Evolutionary conservation across 768 basidiomycete species (phyloP), one percentile per base, ranked within the genome.

Genomic region (Termitomyces sp.): DNA sequence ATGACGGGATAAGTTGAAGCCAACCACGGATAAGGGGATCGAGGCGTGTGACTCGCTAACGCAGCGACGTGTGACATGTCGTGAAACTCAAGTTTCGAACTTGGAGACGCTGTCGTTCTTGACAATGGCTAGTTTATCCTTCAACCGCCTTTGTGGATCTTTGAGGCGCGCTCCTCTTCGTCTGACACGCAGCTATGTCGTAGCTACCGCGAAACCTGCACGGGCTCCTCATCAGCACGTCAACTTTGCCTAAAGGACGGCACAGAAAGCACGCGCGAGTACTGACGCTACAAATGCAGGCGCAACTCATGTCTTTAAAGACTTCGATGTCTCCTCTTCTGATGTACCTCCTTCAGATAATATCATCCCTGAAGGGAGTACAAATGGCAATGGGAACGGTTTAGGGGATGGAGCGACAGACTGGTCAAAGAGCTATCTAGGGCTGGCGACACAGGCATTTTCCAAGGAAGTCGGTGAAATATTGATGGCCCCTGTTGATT

Each of bases 341-440:
- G 63, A 57, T 36, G 32, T n/a, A 9, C 55, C 56, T 32, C 52
- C 59, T 37, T 36, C 65, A 27, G 60, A 47, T n/a, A 46, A 5
- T 10, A 27, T 37, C 5, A 18, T 16, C 16, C n/a, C 42, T 34
- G 46, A 50, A 32, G 39, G 51, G 34, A 52, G 37, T 32, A 39
- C 14, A 20, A 50, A 50, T 34, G 45, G 40, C 13, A 55, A 49
- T 20, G 57, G 49, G 10, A 59, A 62, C 10, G 43, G 37, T 26
- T 2, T 24, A 37, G 45, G 20, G 0, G 13, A 22, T 18, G 46
- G 34, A 13, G 44, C 70, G 3, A 89, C 82, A 1, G 91, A 98
- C 71, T 98, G 95, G 95, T 91, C 91, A 1, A 88, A 82, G 67
- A 89, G 87, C 67, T 98, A 93, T 69, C 76, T 85, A 60, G 96